Evolutionary conservation across 257 asterid genomes (phyloP).

Genomic region (Cruciata laevipes): DNA sequence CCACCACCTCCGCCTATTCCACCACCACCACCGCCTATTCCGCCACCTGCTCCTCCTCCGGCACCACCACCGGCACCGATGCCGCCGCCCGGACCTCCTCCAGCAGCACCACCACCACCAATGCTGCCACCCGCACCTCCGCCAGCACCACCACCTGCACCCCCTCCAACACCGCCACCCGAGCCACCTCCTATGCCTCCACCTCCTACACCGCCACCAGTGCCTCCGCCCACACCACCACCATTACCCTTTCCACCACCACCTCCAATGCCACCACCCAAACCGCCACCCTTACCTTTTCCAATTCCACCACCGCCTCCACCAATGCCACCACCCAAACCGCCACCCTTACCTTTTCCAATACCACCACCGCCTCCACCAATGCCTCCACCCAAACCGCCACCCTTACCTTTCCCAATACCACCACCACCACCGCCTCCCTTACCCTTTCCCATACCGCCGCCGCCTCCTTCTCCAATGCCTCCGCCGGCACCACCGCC

Average conservation of each 20-base stretch:
- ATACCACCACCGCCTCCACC: neutral
- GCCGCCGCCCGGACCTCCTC: conserved; percentile 13
- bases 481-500: neutral
- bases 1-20: conserved; percentile 24
- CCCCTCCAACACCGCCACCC: neutral
- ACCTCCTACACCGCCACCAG: neutral
- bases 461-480: neutral
- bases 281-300: neutral
- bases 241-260: neutral
- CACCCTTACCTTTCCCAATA: neutral
- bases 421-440: neutral
- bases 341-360: neutral
- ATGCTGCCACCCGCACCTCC: conserved; percentile 18
- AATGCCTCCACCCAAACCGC: neutral
- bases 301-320: neutral
- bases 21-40: conserved; percentile 7
- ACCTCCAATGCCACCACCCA: neutral
- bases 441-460: neutral
- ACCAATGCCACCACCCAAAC: neutral
- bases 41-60: conserved; percentile 23
- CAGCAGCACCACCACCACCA: conserved; percentile 24
- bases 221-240: neutral
- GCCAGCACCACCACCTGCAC: conserved; percentile 1
- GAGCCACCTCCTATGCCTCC: neutral
- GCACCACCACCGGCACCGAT: conserved; percentile 8